phyloP scores from a whole-genome alignment of 345 rosid species.

The Eutrema japonicum region DNA sequence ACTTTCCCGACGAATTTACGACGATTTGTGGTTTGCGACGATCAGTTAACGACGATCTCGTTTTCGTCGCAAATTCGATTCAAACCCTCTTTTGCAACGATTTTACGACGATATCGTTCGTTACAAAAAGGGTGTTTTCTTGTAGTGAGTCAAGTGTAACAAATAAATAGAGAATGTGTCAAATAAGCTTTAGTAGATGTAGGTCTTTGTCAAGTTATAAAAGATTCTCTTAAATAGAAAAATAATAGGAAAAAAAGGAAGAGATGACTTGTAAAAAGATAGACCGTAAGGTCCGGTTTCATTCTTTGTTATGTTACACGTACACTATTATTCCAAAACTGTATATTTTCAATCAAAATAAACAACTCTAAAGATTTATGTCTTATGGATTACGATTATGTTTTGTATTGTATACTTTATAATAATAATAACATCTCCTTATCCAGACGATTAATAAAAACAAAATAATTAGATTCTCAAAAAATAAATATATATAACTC shows the following conservation, averaged over 20 bases:
- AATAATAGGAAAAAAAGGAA: not conserved
- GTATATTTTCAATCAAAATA: conserved; percentile 8
- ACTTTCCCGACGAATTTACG: too few species aligned
- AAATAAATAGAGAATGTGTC: too few species aligned
- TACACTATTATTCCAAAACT: conserved; percentile 29
- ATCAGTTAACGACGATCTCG: too few species aligned
- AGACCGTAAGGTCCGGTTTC: not conserved
- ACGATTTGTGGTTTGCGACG: too few species aligned
- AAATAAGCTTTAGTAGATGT: not conserved
- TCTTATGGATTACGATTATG: conserved; percentile 12
- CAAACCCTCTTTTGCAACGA: too few species aligned
- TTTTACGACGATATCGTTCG: too few species aligned
- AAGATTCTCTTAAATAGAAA: conserved; percentile 2
- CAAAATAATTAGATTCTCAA: not conserved
- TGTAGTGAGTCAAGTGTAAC: too few species aligned
- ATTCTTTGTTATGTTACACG: conserved; percentile 22
- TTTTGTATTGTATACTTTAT: not conserved
- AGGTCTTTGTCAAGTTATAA: conserved; percentile 21
- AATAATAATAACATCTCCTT: not conserved
- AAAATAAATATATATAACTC: not conserved
- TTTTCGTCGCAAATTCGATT: too few species aligned
- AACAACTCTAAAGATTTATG: not conserved
- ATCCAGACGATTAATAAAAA: conserved; percentile 5
- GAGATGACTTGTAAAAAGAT: conserved; percentile 37
- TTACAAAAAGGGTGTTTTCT: too few species aligned